Conservation (phyloP, 108 stramenopile species). For the Parietichytrium sp. region DNA sequence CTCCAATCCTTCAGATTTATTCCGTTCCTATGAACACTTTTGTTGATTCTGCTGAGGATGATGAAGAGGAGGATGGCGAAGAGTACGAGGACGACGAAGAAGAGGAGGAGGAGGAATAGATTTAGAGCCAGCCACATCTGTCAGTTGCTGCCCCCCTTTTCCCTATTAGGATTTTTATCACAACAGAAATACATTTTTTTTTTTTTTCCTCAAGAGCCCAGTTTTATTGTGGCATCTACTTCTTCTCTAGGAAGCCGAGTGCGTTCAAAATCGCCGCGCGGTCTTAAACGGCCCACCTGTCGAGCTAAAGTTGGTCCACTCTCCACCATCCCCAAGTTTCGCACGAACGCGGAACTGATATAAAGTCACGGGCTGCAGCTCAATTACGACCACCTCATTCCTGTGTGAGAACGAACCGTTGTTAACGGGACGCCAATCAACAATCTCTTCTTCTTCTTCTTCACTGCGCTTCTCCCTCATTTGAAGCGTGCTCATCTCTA, state of each 20-base stretch:
- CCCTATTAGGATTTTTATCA: too few relatives aligned
- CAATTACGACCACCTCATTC: not conserved
- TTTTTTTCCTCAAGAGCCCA: too few relatives aligned
- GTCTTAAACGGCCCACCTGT: too few relatives aligned
- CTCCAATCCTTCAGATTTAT: constrained; percentile 86
- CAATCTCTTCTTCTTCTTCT: too few relatives aligned
- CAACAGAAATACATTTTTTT: too few relatives aligned
- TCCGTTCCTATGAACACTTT: constrained; percentile 84
- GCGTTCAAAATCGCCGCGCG: too few relatives aligned
- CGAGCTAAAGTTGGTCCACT: constrained; percentile 18
- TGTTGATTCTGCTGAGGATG: constrained; percentile 76
- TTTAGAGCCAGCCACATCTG: too few relatives aligned
- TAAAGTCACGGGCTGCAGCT: constrained; percentile 14
- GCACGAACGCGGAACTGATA: constrained; percentile 29
- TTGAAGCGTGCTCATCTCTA: not conserved
- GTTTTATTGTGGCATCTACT: too few relatives aligned
- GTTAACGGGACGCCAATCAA: not conserved
- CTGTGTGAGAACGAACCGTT: not conserved
- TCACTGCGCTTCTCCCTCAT: too few relatives aligned
- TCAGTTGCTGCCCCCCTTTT: too few relatives aligned
- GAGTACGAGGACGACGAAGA: constrained; percentile 31
- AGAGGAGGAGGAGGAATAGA: not conserved
- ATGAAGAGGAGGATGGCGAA: constrained; percentile 67
- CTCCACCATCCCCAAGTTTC: not conserved
- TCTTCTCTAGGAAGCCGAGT: too few relatives aligned